These are phyloP conservation scores for Beauveria varroae DNA, from an alignment of 2,329 filamentous ascomycete species.

Conservation along the genomic window DNA sequence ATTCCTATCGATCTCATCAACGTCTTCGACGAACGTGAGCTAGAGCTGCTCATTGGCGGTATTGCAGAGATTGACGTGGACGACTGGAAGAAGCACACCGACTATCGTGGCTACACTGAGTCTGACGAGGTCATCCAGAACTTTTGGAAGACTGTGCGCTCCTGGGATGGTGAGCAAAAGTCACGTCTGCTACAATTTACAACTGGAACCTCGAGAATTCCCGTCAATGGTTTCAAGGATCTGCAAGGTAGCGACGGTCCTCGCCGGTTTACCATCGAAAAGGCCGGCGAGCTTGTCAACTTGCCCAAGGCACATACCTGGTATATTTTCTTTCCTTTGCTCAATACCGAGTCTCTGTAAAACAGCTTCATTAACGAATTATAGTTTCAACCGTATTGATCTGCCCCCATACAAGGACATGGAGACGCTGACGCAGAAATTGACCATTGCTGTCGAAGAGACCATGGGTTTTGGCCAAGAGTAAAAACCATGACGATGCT, in stretches of 20 bases:
- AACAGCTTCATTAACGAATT: conserved; percentile 16
- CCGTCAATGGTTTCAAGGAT: conserved; percentile 99
- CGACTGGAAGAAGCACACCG: conserved; percentile 99
- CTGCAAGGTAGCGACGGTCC: conserved; percentile 94
- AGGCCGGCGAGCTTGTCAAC: conserved; percentile 84
- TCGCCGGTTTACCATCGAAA: conserved; percentile 94
- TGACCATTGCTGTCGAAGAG: conserved; percentile 96
- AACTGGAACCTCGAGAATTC: conserved; percentile 93
- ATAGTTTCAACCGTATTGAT: conserved; percentile 93
- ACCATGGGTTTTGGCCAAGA: conserved; percentile 98
- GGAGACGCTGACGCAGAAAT: conserved; percentile 77
- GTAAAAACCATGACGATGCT: conserved; percentile 44
- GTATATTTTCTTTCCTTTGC: conserved; percentile 45
- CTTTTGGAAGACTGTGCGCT: conserved; percentile 97
- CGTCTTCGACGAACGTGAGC: conserved; percentile 95
- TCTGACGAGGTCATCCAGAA: conserved; percentile 94
- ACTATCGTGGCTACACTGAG: conserved; percentile 97
- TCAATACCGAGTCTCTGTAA: conserved; percentile 12
- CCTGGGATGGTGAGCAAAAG: conserved; percentile 98
- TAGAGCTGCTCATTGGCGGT: conserved; percentile 93
- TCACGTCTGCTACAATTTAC: conserved; percentile 93
- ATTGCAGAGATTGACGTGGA: conserved; percentile 99
- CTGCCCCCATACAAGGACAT: conserved; percentile 86
- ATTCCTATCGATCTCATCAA: conserved; percentile 96
- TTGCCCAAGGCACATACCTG: conserved; percentile 97